Evolutionary conservation across 2,329 filamentous ascomycete species (phyloP).

Genomic region (Chaetomium globosum): DNA sequence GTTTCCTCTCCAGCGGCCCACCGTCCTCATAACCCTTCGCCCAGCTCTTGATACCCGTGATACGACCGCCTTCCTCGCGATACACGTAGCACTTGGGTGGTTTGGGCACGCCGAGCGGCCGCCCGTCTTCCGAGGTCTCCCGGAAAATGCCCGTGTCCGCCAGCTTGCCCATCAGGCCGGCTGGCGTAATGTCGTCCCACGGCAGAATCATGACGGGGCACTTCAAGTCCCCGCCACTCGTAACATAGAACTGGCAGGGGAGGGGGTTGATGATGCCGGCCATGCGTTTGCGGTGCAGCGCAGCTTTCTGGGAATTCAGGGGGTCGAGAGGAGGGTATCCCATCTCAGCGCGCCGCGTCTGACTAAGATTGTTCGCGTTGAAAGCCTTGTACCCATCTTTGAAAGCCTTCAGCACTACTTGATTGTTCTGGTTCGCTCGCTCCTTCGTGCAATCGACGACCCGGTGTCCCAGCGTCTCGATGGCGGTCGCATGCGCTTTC

Average conservation of each 20-base stretch:
- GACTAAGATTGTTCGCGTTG: conserved; percentile 37
- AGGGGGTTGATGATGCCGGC: conserved; percentile 38
- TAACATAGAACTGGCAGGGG: conserved; percentile 43
- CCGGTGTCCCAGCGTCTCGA: conserved; percentile 42
- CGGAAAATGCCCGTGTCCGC: conserved; percentile 40
- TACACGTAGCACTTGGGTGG: conserved; percentile 44
- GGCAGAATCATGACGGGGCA: conserved; percentile 47
- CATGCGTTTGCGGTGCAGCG: conserved; percentile 15
- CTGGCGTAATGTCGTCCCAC: conserved; percentile 40
- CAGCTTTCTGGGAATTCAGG: conserved; percentile 13
- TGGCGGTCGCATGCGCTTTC: conserved; percentile 40
- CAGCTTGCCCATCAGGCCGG: conserved; percentile 40
- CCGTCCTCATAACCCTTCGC: conserved; percentile 44
- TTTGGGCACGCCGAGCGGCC: background rate
- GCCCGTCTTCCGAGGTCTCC: conserved; percentile 22
- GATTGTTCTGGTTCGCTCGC: conserved; percentile 43
- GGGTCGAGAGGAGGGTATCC: conserved; percentile 26
- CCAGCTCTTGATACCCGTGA: conserved; percentile 44
- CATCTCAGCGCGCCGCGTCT: conserved; percentile 26
- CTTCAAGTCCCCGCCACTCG: conserved; percentile 38
- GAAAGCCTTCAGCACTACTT: conserved; percentile 39
- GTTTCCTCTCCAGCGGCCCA: conserved; percentile 40
- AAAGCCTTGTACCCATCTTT: conserved; percentile 41
- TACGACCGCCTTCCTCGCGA: conserved; percentile 33
- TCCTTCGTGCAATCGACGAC: conserved; percentile 42